Percentiles rank a stretch among this genome's conserved stretches.
These are phyloP conservation scores for Colletotrichum falcatum DNA, from an alignment of 2,329 filamentous ascomycete genomes.

Conservation along the genomic window DNA sequence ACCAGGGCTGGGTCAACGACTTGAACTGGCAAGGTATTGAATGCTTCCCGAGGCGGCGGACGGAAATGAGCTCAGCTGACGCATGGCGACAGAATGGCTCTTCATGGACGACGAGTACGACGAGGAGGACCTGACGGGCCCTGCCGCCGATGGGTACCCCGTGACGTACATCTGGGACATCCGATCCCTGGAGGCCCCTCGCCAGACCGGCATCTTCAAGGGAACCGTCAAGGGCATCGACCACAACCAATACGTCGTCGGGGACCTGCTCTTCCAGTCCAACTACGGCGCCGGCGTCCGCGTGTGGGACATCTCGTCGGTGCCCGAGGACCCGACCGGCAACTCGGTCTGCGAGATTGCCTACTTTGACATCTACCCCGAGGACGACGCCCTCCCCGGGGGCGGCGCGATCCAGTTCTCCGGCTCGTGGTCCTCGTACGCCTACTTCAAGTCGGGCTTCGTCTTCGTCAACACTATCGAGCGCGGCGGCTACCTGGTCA, in stretches of 20 bases:
- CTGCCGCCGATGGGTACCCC: conserved; percentile 56
- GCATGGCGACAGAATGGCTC: conserved; percentile 45
- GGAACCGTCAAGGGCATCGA: conserved; percentile 53
- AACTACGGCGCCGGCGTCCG: conserved; percentile 60
- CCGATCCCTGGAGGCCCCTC: conserved; percentile 54
- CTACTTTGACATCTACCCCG: conserved; percentile 61
- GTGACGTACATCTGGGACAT: conserved; percentile 65
- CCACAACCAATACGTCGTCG: conserved; percentile 59
- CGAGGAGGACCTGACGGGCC: conserved; percentile 54
- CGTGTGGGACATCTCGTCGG: conserved; percentile 49
- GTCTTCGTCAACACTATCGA: conserved; percentile 59
- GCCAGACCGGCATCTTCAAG: conserved; percentile 57
- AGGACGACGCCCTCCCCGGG: conserved; percentile 56
- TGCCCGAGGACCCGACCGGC: conserved; percentile 52
- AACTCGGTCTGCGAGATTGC: conserved; percentile 56
- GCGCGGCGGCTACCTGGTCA: conserved; percentile 55
- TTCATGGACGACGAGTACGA: conserved; percentile 64
- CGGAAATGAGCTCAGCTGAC: background rate
- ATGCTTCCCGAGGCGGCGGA: conserved; percentile 44
- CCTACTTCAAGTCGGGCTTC: conserved; percentile 56
- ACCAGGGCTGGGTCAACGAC: conserved; percentile 67
- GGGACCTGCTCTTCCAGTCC: conserved; percentile 57
- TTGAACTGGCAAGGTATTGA: conserved; percentile 50
- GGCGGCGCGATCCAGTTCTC: conserved; percentile 52
- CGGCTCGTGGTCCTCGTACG: conserved; percentile 59